Base-by-base conservation (phyloP, 352 stramenopile species). In the Globisporangium megalacanthum region DNA sequence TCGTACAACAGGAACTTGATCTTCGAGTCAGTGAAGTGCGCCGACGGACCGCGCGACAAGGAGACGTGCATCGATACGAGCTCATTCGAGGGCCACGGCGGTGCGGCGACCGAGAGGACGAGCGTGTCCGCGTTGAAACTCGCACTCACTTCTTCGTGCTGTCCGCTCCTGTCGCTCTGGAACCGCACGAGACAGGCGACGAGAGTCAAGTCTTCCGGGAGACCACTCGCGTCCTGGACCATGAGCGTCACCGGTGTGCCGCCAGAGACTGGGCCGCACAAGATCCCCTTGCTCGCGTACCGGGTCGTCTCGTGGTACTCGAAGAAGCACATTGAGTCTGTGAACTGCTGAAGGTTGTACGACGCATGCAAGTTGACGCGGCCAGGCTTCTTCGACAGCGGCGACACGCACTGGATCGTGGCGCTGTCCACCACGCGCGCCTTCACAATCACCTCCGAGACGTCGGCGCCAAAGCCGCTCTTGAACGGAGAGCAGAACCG, bases 1-100 rank as follows among this genome's bases (percentile, higher is more conserved):
- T 90, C 76, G 51, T 90, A 90, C 31, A 88, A 90, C 15, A 90
- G 56, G 50, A 86, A 90, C 29, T 85, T 72, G 17, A 88, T 63
- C 2, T 46, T 65, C 8, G 77, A 76, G 22, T 75, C 59, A 6
- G 69, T 61, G 45, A 86, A 90, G 19, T 77, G 48, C 17, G 72
- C 54, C 0, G 58, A 59, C 0, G 64, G 42, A 0, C 64, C 51
- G 31, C 50, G 53, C 0, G 65, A 49, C 2, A 88, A 36, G 1
- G 74, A 68, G 1, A 87, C 64, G 33, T 60, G 52, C 15, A 90
- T 52, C 1, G 36, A 44, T 0, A 86, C 77, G 0, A 90, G 60
- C 53, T 84, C 77, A 50, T 88, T 90, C 0, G 69, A 74, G 19
- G 76, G 67, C 78, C 80, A 90, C 15, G 62, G 14, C 0, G 80